Evolutionary conservation across 768 basidiomycete species (phyloP), one percentile per base, ranked within the genome.

Genomic region (Fibroporia radiculosa): DNA sequence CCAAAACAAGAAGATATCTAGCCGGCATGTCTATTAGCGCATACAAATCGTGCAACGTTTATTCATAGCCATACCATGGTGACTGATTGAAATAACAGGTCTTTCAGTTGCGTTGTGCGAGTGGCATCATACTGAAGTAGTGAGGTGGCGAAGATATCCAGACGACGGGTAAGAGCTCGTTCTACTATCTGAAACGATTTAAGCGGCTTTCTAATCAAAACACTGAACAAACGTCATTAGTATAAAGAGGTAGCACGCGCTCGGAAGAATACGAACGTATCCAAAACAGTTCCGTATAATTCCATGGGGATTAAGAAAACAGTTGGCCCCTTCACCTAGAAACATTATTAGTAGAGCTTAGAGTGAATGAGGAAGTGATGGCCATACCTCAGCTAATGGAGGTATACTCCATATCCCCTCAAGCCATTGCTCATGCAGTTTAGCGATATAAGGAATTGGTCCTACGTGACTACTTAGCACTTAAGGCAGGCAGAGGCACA

Each of bases 371-470:
- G 16, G 16, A 23, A n/a, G n/a, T 7, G 11, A 6, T 11, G 12
- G 12, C 6, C 19, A 18, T 40, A 44, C 52, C 37, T 47, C 51
- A 20, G 12, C 20, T 6, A 34, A n/a, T 24, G 20, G 8, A 13
- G 24, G 22, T 2, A 47, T 41, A 1, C 27, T 23, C 79, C 79
- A 83, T 3, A 81, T 39, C 3, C 66, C 62, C 47, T 69, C 66
- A 1, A 82, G 59, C 78, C 79, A 79, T 46, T 70, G 63, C 27
- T 68, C 64, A 42, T 44, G 42, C 14, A 23, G 8, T 14, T 33
- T 34, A 13, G 29, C 29, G 14, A 35, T 35, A 7, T 20, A 16
- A 10, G 11, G 28, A 11, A 22, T 11, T 16, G 18, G 4, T 7
- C 20, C 36, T 38, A 23, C 3, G 3, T 8, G 3, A 42, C 3